These are phyloP conservation scores for Globisporangium spiculum DNA, from an alignment of 352 stramenopile species.

Conservation along the genomic window DNA sequence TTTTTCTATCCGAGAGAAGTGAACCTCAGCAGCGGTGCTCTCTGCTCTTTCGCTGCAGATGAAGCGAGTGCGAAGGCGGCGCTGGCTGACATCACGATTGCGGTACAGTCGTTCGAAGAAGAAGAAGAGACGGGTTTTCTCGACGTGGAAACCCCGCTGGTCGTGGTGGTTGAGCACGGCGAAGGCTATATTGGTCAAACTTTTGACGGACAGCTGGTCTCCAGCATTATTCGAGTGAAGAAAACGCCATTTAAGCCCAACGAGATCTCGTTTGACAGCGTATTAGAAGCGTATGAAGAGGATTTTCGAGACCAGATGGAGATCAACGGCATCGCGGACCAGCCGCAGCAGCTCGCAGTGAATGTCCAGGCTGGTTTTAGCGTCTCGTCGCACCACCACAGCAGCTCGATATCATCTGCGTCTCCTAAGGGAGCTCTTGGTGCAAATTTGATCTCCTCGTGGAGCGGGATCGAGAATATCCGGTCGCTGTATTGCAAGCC, in stretches of 20 bases:
- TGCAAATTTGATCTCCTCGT: constrained; percentile 16
- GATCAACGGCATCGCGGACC: constrained; percentile 7
- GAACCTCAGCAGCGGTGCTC: constrained; percentile 6
- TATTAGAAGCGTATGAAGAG: constrained; percentile 18
- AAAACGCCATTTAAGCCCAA: neutral
- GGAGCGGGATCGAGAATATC: constrained; percentile 21
- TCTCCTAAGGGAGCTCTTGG: neutral
- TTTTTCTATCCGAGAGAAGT: constrained; percentile 11
- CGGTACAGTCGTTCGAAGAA: constrained; percentile 6
- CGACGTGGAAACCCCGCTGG: neutral
- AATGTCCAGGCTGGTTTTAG: constrained; percentile 11
- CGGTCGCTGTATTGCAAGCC: constrained; percentile 12
- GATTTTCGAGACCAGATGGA: constrained; percentile 16
- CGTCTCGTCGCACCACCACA: neutral
- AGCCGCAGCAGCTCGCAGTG: constrained; percentile 13
- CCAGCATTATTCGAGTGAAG: constrained; percentile 7
- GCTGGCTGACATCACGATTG: constrained; percentile 10
- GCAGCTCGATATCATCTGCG: neutral
- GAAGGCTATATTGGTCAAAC: constrained; percentile 12
- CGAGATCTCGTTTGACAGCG: constrained; percentile 7
- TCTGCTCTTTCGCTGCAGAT: constrained; percentile 1
- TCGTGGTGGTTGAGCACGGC: constrained; percentile 17
- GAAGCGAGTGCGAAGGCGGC: constrained; percentile 11
- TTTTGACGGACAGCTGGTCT: neutral
- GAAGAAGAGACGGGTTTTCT: neutral